phyloP scores from a whole-genome alignment of 345 rosid genomes.

The Adansonia digitata region DNA sequence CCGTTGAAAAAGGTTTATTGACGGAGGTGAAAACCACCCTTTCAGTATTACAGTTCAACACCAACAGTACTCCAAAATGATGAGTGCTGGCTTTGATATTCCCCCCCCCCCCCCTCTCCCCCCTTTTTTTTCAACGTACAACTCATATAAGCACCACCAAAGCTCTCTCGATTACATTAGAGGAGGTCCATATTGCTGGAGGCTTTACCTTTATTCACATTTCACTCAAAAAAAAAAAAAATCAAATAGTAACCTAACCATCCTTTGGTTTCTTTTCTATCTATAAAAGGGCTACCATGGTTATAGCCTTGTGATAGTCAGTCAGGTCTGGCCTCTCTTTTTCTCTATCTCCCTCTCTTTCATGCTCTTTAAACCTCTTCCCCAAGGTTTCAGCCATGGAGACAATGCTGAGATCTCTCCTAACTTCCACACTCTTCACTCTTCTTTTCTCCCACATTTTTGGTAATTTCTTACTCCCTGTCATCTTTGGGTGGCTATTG shows the following conservation, averaged over 20 bases:
- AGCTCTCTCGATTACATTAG: no score
- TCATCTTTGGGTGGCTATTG: no score
- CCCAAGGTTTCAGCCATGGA: not conserved
- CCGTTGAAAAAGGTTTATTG: no score
- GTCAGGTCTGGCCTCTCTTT: not conserved
- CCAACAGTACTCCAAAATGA: no score
- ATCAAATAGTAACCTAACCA: not conserved
- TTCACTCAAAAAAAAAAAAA: not conserved
- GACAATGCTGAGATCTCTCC: slow-evolving; percentile 6
- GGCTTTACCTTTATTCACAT: no score
- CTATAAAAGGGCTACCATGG: not conserved
- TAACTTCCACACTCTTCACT: slow-evolving; percentile 8
- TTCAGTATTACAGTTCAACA: no score
- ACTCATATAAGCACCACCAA: no score
- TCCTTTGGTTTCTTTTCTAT: not conserved
- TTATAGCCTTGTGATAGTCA: not conserved
- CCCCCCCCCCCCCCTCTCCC: no score
- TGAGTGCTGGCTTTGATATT: no score
- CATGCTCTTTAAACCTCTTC: not conserved
- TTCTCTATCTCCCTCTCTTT: not conserved
- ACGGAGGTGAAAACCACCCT: no score
- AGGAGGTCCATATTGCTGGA: no score
- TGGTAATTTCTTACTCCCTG: slow-evolving; percentile 21
- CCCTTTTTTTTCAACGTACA: no score
- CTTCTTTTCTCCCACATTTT: slow-evolving; percentile 35